A percentile compares a stretch with the other conserved stretches of the same genome.
phyloP scores from a whole-genome alignment of 768 basidiomycete species.

The Glaciozyma martinii region DNA sequence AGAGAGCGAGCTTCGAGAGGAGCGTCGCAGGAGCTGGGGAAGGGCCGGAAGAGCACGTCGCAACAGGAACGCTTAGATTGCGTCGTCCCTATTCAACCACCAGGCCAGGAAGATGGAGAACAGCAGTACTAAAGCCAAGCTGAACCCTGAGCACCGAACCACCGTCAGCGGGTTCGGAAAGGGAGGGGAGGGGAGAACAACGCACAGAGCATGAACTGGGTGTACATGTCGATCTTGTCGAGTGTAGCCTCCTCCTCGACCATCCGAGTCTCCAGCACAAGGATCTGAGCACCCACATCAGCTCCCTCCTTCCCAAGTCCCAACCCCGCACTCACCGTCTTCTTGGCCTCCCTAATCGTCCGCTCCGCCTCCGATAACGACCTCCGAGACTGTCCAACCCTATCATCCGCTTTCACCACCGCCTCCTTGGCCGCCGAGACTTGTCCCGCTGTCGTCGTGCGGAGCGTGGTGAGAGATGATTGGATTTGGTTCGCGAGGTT shows the following conservation, averaged over 20 bases:
- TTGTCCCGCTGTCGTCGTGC: neutral
- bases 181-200: neutral
- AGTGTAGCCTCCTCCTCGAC: neutral
- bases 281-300: neutral
- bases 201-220: neutral
- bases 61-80: too few species aligned
- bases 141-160: too few species aligned
- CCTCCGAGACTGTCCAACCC: neutral
- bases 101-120: too few species aligned
- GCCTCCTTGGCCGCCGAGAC: neutral
- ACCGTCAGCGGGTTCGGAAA: too few species aligned
- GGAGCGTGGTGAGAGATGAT: neutral
- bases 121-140: too few species aligned
- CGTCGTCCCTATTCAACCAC: too few species aligned
- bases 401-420: neutral
- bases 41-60: too few species aligned
- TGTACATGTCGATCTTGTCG: neutral
- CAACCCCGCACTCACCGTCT: neutral
- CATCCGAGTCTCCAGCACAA: neutral
- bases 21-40: too few species aligned
- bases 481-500: neutral
- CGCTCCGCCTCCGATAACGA: neutral
- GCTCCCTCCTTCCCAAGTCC: neutral
- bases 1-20: too few species aligned
- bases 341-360: neutral